A percentile compares a stretch with the other conserved stretches of the same genome.
Conservation (phyloP, 2,329 filamentous ascomycete species). For the Fusarium mangiferae region DNA sequence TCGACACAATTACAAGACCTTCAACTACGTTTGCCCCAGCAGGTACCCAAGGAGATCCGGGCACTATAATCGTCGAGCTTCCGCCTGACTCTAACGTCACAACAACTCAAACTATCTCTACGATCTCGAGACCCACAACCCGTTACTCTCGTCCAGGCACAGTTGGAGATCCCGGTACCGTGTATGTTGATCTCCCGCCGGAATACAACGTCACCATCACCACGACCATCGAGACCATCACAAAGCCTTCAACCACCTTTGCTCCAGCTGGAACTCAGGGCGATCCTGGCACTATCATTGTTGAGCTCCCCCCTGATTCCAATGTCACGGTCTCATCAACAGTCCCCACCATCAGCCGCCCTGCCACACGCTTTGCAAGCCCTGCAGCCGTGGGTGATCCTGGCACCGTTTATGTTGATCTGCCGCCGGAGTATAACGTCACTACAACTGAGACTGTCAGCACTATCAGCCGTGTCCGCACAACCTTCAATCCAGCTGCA, state of each 20-base stretch:
- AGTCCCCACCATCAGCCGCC: constrained; percentile 1
- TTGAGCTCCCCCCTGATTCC: constrained; percentile 10
- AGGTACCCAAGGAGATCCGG: constrained; percentile 9
- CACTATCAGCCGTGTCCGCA: neutral
- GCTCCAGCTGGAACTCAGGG: constrained; percentile 1
- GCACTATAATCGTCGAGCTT: constrained; percentile 13
- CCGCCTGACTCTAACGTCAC: constrained; percentile 8
- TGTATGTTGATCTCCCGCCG: constrained; percentile 8
- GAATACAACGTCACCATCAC: constrained; percentile 18
- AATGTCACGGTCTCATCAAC: constrained; percentile 5
- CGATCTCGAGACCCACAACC: constrained; percentile 12
- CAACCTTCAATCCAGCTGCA: constrained; percentile 6
- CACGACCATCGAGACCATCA: constrained; percentile 4
- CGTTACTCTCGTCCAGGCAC: neutral
- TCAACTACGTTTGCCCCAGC: constrained; percentile 18
- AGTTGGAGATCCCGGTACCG: constrained; percentile 10
- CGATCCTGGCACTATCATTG: constrained; percentile 16
- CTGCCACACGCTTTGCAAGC: constrained; percentile 1
- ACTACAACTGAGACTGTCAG: constrained; percentile 8
- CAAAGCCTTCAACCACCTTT: constrained; percentile 4
- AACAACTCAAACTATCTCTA: neutral
- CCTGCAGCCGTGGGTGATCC: constrained; percentile 5
- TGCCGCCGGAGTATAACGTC: constrained; percentile 5
- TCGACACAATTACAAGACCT: constrained; percentile 6
- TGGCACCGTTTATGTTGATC: constrained; percentile 3